Base-by-base conservation (phyloP, 441 rosid genomes). In the Gossypium schwendimanii region DNA sequence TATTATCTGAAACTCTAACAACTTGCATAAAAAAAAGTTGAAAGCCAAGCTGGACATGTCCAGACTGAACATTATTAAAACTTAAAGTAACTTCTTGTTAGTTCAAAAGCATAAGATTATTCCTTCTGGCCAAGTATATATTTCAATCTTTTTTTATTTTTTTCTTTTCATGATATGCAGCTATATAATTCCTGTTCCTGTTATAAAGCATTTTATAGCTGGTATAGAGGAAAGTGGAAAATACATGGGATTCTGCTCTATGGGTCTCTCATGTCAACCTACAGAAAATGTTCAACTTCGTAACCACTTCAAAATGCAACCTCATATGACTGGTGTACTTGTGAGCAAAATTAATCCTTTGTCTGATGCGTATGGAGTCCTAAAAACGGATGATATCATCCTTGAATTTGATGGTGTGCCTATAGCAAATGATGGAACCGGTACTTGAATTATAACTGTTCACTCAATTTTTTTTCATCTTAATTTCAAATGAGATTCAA, bases 391-490 rank as follows among this genome's bases (percentile, higher is more conserved):
- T 76, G 97, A 93, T 75, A 82, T 93, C 64, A 78, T 93, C 73
- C 90, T 91, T 66, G 79, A 85, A 31, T 93, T 91, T 76, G 98
- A 93, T 80, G 87, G 85, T 44, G 89, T 90, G 63, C 85, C 85
- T 61, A 87, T 93, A 78, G 94, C 97, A 79, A 93, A 86, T 81
- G 94, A 91, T 85, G 97, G 96, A 81, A 89, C 94, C 62, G 92
- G 97, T 93, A 87, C 36, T 26, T 17, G 55, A 57, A 66, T 70
- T 68, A 10, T 61, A 57, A 41, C 18, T 76, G 47, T 41, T 64
- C 65, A 7, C 58, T 26, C 50, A 18, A 69, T 20, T 50, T 23
- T 9, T 65, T 66, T 57, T 14, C 2, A n/a, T 28, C 47, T 45
- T 45, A 33, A 18, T 2, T 17, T 57, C 49, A 21, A 49, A 11